Base-by-base conservation (phyloP, 305 asterid genomes). In the Solanum hybrid region DNA sequence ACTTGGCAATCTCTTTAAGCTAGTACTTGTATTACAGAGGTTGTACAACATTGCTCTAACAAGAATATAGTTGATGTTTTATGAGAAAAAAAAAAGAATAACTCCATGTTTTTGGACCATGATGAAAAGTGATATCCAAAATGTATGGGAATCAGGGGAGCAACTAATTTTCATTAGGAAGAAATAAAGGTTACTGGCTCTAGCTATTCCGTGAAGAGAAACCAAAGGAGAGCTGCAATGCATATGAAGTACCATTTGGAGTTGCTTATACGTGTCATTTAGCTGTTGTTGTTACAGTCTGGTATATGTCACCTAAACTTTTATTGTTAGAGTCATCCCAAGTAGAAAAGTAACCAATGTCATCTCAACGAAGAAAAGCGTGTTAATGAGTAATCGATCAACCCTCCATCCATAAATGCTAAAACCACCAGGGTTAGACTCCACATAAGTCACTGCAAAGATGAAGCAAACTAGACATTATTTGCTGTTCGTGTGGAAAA, bases 321-420 rank as follows among this genome's bases (percentile, higher is more conserved):
- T 84, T 31, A 84, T 11, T 31, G 87, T 84, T 51, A 84, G 32
- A 20, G 99, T 95, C 93, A 92, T 94, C 60, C 99, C 97, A 40
- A 96, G 92, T 80, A 96, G 97, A 73, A 95, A 96, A 20, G 96
- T 94, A 71, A 94, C 93, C 69, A 96, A 91, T 1, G 98, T 92
- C n/a, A 96, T 94, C 82, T 96, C 93, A 38, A 95, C 90, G 91
- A 94, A 94, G 94, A 96, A 96, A 91, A 96, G 92, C 0, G 99
- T 96, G 93, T 95, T 95, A 92, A 96, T 94, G 87, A 96, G 93
- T 31, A 94, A 95, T 46, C 98, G 94, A 90, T 96, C 99, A 13
- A 96, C 96, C 22, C 96, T 95, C 96, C 96, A 95, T 64, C 99
- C 99, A 12, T 92, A 96, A 66, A 96, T 92, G 22, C 98, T 96